phyloP scores from a whole-genome alignment of 75 land plant species.

The Isoetes taiwanensis region DNA sequence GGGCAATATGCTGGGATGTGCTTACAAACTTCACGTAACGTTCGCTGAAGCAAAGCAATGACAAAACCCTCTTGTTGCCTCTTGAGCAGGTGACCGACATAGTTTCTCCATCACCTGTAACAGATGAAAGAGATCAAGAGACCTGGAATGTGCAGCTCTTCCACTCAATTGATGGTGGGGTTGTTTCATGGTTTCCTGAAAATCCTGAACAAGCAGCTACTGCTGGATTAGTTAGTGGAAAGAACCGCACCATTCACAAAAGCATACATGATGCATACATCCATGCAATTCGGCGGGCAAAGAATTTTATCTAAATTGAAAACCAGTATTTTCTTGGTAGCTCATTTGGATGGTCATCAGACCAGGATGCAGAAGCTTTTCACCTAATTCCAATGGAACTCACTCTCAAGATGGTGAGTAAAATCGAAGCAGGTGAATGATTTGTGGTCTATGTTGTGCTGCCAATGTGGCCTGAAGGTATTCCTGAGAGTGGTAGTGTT shows the following conservation, averaged over 20 bases:
- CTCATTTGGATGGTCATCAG: conserved; percentile 26
- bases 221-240: conserved; percentile 25
- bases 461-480: too few species aligned
- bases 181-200: conserved; percentile 27
- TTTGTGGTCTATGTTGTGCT: too few species aligned
- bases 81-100: background rate
- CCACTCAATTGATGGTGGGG: conserved; percentile 38
- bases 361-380: too few species aligned
- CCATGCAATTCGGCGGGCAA: conserved; percentile 38
- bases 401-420: too few species aligned
- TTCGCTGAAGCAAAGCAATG: conserved; percentile 31
- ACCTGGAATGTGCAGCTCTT: conserved; percentile 46
- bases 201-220: conserved; percentile 11
- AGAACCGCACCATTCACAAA: conserved; percentile 23
- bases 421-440: too few species aligned
- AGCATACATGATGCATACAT: conserved; percentile 39
- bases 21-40: conserved; percentile 36
- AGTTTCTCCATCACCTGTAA: conserved; percentile 1
- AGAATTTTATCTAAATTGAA: conserved; percentile 39
- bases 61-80: conserved; percentile 3
- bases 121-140: conserved; percentile 10
- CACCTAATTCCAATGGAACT: too few species aligned
- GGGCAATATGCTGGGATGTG: conserved; percentile 39
- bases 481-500: conserved; percentile 18
- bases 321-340: conserved; percentile 53